Evolutionary conservation across 306 rosid genomes (phyloP).

Genomic region (Rosa lucieae): DNA sequence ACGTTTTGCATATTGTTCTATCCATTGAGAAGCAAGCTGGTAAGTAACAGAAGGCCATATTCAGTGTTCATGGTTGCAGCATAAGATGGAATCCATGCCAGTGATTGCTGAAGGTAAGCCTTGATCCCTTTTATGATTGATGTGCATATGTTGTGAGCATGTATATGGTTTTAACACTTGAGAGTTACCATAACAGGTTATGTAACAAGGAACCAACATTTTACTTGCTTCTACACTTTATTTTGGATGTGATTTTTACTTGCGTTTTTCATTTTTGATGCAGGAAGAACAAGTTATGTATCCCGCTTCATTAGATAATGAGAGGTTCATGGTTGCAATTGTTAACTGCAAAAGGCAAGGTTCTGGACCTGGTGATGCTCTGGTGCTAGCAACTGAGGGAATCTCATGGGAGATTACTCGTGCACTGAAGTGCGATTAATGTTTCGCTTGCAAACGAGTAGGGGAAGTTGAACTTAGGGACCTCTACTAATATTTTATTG

Average conservation of each 20-base stretch:
- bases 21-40: too few relatives aligned
- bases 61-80: too few relatives aligned
- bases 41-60: too few relatives aligned
- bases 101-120: too few relatives aligned
- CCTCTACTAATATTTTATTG: not conserved
- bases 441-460: not conserved
- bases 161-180: too few relatives aligned
- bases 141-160: too few relatives aligned
- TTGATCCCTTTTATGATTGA: too few relatives aligned
- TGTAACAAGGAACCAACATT: not conserved
- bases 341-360: conserved; percentile 49
- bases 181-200: not conserved
- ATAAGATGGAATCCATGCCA: too few relatives aligned
- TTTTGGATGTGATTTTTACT: not conserved
- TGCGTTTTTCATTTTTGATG: conserved; percentile 7
- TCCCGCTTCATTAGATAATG: conserved; percentile 69
- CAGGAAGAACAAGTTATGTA: conserved; percentile 94
- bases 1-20: too few relatives aligned
- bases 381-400: conserved; percentile 38
- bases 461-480: not conserved
- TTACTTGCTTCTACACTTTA: not conserved
- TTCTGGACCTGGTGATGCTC: conserved; percentile 25
- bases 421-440: conserved; percentile 60
- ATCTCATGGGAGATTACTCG: conserved; percentile 83
- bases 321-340: conserved; percentile 77